These are phyloP conservation scores for Tephrocybe sp. DNA, from an alignment of 768 basidiomycete species.

Conservation along the genomic window DNA sequence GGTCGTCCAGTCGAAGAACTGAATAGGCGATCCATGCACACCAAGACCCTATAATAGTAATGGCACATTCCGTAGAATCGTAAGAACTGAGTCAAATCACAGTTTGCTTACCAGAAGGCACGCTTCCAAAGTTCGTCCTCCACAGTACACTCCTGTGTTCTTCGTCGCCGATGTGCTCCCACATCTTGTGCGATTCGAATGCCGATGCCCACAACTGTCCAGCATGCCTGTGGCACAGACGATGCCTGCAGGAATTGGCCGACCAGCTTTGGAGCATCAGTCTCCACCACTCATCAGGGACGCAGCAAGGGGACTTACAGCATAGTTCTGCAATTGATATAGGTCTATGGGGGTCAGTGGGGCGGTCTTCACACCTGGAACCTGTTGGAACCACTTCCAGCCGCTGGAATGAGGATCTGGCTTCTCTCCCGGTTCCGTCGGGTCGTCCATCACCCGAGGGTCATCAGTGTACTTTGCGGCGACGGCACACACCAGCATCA, in stretches of 20 bases:
- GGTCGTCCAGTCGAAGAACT: conserved; percentile 65
- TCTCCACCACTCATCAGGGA: no score
- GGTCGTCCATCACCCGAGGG: conserved; percentile 42
- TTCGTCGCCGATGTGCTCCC: conserved; percentile 58
- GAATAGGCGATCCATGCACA: conserved; percentile 49
- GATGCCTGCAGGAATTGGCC: conserved; percentile 54
- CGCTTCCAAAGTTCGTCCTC: conserved; percentile 78
- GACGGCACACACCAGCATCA: conserved; percentile 71
- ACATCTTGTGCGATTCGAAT: conserved; percentile 79
- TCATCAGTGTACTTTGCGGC: conserved; percentile 61
- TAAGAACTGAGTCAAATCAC: background rate
- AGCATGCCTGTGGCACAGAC: conserved; percentile 60
- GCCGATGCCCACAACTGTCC: conserved; percentile 69
- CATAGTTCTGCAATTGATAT: conserved; percentile 72
- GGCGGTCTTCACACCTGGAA: conserved; percentile 58
- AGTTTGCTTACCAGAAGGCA: conserved; percentile 50
- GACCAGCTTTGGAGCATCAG: conserved; percentile 48
- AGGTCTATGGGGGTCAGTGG: conserved; percentile 59
- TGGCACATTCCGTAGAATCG: background rate
- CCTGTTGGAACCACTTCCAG: conserved; percentile 67
- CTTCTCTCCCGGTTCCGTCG: conserved; percentile 8
- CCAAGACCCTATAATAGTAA: conserved; percentile 48
- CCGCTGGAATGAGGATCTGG: conserved; percentile 46
- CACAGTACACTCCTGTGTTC: conserved; percentile 31
- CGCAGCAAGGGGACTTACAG: conserved; percentile 35